Percentiles rank a stretch among this genome's conserved stretches.
Evolutionary conservation across 2,329 filamentous ascomycete genomes (phyloP).

Genomic region (Rutstroemia sp.): DNA sequence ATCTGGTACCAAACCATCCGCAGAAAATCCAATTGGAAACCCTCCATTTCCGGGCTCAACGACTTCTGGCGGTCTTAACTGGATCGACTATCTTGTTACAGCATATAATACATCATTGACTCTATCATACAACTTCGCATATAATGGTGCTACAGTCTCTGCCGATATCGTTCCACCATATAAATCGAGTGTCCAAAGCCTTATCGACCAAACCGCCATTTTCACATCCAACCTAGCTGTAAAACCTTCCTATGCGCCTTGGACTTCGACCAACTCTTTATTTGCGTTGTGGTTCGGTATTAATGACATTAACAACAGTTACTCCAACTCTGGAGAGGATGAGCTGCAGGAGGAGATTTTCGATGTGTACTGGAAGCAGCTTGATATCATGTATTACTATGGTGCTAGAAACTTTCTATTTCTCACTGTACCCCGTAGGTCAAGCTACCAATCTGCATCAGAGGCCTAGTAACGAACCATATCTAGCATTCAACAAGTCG

Average conservation of each 20-base stretch:
- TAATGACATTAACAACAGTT: constrained; percentile 44
- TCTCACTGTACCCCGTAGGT: constrained; percentile 37
- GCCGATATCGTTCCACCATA: constrained; percentile 24
- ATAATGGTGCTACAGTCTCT: constrained; percentile 32
- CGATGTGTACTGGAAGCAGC: constrained; percentile 36
- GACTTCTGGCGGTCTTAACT: constrained; percentile 20
- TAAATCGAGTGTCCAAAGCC: constrained; percentile 24
- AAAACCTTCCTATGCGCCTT: constrained; percentile 30
- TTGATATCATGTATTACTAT: constrained; percentile 37
- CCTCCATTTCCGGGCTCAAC: constrained; percentile 30
- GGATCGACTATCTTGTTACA: constrained; percentile 39
- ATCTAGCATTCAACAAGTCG: not conserved
- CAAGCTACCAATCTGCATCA: not conserved
- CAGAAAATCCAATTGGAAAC: constrained; percentile 30
- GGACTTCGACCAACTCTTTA: constrained; percentile 34
- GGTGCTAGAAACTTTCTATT: constrained; percentile 43
- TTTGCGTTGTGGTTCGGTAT: constrained; percentile 46
- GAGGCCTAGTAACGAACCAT: not conserved
- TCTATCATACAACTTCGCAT: constrained; percentile 43
- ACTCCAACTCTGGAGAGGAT: constrained; percentile 27
- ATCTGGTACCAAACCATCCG: constrained; percentile 23
- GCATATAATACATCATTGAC: constrained; percentile 35
- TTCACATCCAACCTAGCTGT: constrained; percentile 32
- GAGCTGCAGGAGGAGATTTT: constrained; percentile 33
- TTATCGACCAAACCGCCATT: constrained; percentile 31